Percentiles rank a stretch among this genome's conserved stretches.
These are phyloP conservation scores for Helicocarpus griseus DNA, from an alignment of 2,329 filamentous ascomycete species.

Conservation along the genomic window DNA sequence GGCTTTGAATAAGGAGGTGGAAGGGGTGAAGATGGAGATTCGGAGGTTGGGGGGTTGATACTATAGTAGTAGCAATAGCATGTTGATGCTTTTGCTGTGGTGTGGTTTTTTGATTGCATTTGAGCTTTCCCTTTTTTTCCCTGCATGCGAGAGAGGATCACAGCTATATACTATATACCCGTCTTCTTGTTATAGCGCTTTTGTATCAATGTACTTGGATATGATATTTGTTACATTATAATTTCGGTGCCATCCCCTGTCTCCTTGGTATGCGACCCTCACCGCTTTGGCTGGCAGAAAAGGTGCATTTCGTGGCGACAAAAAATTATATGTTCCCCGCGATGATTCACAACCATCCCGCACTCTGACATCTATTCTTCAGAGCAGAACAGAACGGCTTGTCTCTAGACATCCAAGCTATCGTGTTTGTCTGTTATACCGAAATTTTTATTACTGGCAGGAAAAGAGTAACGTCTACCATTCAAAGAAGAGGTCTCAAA, in stretches of 20 bases:
- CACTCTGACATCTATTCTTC: background rate
- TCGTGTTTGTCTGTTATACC: background rate
- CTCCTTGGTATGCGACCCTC: no score
- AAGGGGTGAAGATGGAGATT: conserved; percentile 27
- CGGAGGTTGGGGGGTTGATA: conserved; percentile 17
- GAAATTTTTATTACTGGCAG: background rate
- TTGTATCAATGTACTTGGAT: no score
- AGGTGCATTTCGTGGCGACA: background rate
- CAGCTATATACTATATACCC: background rate
- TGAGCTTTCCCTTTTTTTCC: background rate
- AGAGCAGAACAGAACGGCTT: background rate
- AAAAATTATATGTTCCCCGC: background rate
- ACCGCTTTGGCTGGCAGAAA: background rate
- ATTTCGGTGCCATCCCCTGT: no score
- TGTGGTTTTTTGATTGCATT: background rate
- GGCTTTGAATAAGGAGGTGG: conserved; percentile 27
- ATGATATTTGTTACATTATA: no score
- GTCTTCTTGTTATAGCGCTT: background rate
- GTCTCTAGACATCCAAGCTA: background rate
- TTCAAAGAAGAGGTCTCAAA: no score
- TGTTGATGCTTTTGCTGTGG: background rate
- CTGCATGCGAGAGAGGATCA: background rate
- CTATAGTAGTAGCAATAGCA: no score
- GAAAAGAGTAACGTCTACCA: no score
- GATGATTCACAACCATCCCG: background rate